Evolutionary conservation across 192 early-diverging fungal species (phyloP), one percentile per base, ranked within the genome.

Genomic region (Backusella tuberculispora): DNA sequence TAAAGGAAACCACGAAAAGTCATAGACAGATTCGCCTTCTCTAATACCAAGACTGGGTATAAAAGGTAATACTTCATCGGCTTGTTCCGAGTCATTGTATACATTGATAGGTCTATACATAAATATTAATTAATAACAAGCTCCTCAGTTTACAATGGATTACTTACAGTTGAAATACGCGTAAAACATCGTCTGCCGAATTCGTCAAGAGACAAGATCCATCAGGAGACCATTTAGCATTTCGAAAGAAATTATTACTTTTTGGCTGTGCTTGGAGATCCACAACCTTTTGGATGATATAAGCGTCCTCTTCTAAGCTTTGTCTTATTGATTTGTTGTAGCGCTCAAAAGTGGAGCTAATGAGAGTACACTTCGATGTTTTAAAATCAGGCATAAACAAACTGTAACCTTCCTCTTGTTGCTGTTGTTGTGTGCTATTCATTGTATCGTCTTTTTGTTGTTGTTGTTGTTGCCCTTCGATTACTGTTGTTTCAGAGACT

Each of bases 181-280:
- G 79, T 19, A 91, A 66, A 41, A 66, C 48, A 75, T 88, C 86
- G 74, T 93, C 91, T 74, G 89, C 90, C 5, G 87, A 87, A 48
- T 88, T 89, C 1, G 87, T 83, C 40, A 93, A 70, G 0, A 92
- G 45, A 71, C 87, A 91, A 1, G 85, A 72, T 46, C 91, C 91
- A 75, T 93, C 91, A 5, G 91, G 91, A 9, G 90, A 90, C 90
- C 91, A 92, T 82, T 87, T 86, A 7, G 78, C 66, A 15, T 73
- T 79, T 73, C 90, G 89, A 79, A 89, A 90, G 75, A 86, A 92
- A 70, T 90, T 89, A 43, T 83, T 83, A 6, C 12, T 17, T 19
- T 64, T 41, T 8, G 63, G 17, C 17, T 63, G 53, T 26, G 26
- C 41, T 14, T 38, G 17, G 4, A n/a, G 12, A 3, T 73, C 42